Evolutionary conservation across 495 filamentous ascomycete species (phyloP), one percentile per base, ranked within the genome.

Genomic region (Hypoxylon fuscum): DNA sequence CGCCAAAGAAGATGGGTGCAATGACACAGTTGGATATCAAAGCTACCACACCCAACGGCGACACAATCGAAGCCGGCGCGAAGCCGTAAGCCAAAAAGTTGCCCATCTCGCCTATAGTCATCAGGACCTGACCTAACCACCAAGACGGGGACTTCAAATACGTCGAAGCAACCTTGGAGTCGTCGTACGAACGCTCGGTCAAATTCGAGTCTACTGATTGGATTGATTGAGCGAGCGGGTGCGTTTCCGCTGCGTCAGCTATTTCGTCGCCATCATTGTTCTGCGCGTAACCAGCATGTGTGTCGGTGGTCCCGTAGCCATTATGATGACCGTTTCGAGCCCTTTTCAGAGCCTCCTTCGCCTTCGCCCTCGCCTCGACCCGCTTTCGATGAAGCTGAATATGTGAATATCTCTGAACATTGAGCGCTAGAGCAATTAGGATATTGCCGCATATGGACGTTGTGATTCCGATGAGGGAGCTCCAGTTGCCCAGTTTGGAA

Each of bases 41-140:
- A 2, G 95, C 95, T 0, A 98, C 95, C 17, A 98, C 95, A 8
- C 95, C 95, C 11, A 98, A 79, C 1, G 95, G 95, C 12, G 91
- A 95, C n/a, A 98, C 95, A 59, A 98, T 97, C 10, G 94, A 97
- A 2, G 95, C 95, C 14, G 95, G 93, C n/a, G 95, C 95, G 71
- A 98, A 98, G 9, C 95, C 95, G 71, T 98, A 98, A 3, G 95
- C 95, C 51, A 98, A 81, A 73, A 98, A 98, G 72, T 98, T 98
- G 17, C 95, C 95, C 56, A 87, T 86, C 77, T 98, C 95, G 11
- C 95, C 95, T n/a, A 96, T 74, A 5, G 84, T 89, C 88, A 98
- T 98, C 50, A 98, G 80, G 3, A 91, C 79, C 49, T 97, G 92
- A 8, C 95, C 95, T 45, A 83, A 76, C 95, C 95, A 98, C 95